These are phyloP conservation scores for Salix brachista DNA, from an alignment of 345 rosid genomes.

Conservation along the genomic window DNA sequence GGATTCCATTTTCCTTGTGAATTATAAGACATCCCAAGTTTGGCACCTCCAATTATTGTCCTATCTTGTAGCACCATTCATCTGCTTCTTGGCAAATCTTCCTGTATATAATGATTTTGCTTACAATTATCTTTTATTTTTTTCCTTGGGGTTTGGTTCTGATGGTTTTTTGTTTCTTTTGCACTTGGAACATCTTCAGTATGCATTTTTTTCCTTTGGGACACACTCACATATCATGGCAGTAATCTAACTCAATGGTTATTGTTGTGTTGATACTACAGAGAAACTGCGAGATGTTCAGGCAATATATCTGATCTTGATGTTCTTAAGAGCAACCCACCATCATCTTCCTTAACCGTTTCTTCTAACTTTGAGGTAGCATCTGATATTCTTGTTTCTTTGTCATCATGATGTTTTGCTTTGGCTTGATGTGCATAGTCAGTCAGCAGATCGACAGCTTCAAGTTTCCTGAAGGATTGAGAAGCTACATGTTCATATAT, in stretches of 20 bases:
- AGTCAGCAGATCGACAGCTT: not conserved
- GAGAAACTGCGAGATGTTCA: conserved; percentile 53
- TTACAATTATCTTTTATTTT: no score
- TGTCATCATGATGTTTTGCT: not conserved
- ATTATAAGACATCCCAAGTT: not conserved
- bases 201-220: not conserved
- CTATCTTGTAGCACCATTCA: not conserved
- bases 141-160: not conserved
- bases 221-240: not conserved
- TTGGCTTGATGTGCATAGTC: not conserved
- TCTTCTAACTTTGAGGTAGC: conserved; percentile 81
- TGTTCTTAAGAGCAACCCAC: conserved; percentile 43
- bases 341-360: conserved; percentile 48
- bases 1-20: not conserved
- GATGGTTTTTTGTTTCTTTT: not conserved
- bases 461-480: not conserved
- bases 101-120: not conserved
- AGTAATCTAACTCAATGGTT: conserved; percentile 9
- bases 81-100: not conserved
- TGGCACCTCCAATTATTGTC: not conserved
- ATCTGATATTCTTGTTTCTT: not conserved
- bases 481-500: not conserved
- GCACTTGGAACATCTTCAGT: not conserved
- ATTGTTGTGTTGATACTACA: conserved; percentile 28
- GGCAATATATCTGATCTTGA: conserved; percentile 45